Evolutionary conservation across 306 rosid genomes (phyloP), one percentile per base, ranked within the genome.

Genomic region (Cicer pinnatifidum): DNA sequence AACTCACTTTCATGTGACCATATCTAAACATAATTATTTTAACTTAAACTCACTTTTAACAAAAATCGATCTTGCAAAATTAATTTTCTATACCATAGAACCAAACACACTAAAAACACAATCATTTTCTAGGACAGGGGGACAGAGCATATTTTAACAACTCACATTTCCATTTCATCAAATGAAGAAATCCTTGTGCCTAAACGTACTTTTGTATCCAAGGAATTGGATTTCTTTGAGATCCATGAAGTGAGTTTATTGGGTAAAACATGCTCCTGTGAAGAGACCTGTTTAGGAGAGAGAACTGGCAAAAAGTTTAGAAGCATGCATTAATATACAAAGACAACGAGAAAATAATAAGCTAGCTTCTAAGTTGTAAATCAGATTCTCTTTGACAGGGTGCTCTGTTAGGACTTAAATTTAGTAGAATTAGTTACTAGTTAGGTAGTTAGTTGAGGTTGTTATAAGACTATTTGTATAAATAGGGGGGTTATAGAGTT

Each of bases 211-310:
- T 57, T 81, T 56, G 41, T 63, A 79, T 89, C 81, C 62, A 85
- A 52, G 13, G 43, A 76, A 64, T 77, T 71, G 12, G 80, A 56
- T 28, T 68, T 68, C 86, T 85, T 88, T 80, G 87, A 86, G 76
- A 83, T 81, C 93, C 81, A 79, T 16, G 82, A 71, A 70, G 75
- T 81, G 67, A 81, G 66, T 88, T 84, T 79, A 58, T 76, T 1
- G 12, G 97, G 96, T 78, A 91, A 86, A 81, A 93, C 76, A 78
- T 86, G 89, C 85, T 93, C 98, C 88, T 69, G 76, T 57, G 81
- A 78, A 63, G 97, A 91, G 74, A 93, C 96, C 88, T 89, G 92
- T 82, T 85, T 75, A 73, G 96, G 96, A 28, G 94, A 83, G 83
- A 89, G 89, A 86, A 91, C 97, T 91, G 98, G 85, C 75, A 84